Conservation (phyloP, 2,329 filamentous ascomycete genomes). For the Cryphonectria parasitica region DNA sequence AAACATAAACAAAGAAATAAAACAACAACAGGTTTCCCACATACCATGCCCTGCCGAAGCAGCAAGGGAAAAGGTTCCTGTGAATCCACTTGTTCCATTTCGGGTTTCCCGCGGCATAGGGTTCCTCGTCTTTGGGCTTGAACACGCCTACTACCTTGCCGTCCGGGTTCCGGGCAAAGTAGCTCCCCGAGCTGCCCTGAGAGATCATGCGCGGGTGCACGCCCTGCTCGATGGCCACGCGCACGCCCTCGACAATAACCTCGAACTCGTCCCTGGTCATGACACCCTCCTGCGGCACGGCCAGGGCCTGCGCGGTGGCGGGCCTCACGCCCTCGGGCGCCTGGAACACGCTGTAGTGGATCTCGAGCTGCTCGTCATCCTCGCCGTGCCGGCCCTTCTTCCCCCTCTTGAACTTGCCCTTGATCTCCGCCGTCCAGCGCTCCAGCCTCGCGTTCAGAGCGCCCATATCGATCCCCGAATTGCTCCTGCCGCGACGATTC, state of each 20-base stretch:
- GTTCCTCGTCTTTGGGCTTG: conserved; percentile 98
- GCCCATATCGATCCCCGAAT: conserved; percentile 94
- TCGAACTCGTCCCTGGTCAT: conserved; percentile 86
- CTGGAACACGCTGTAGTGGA: conserved; percentile 97
- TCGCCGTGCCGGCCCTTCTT: conserved; percentile 62
- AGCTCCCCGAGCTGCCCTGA: conserved; percentile 96
- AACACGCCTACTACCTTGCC: conserved; percentile 97
- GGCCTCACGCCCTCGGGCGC: conserved; percentile 86
- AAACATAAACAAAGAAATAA: not conserved
- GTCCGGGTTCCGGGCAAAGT: conserved; percentile 89
- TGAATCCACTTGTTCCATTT: conserved; percentile 99
- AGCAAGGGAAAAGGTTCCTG: conserved; percentile 94
- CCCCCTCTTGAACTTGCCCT: conserved; percentile 89
- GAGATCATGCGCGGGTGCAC: conserved; percentile 95
- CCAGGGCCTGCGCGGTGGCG: conserved; percentile 73
- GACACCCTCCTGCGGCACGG: conserved; percentile 64
- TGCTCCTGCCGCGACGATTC: conserved; percentile 61
- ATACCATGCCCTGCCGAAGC: conserved; percentile 88
- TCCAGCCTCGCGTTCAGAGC: conserved; percentile 96
- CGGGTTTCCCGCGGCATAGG: conserved; percentile 93
- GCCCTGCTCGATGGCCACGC: conserved; percentile 84
- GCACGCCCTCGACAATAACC: conserved; percentile 85
- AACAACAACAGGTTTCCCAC: not conserved
- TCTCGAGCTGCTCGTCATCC: conserved; percentile 84
- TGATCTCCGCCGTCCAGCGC: conserved; percentile 97